phyloP scores from a whole-genome alignment of 2,329 filamentous ascomycete genomes.

The Teratosphaeria gauchensis region DNA sequence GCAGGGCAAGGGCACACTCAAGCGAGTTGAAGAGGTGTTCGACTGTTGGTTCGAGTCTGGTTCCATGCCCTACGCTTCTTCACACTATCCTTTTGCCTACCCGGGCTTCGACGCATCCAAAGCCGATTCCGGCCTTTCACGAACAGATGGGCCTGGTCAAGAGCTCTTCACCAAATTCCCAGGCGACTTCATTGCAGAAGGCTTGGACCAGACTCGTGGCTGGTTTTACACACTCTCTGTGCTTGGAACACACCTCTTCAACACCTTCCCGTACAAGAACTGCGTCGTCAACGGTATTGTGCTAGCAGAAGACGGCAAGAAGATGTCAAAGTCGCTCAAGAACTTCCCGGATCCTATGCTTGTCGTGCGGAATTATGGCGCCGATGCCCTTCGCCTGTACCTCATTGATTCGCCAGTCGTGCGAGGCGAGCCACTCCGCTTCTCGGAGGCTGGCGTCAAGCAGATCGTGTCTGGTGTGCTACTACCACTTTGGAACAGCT shows the following conservation, averaged over 20 bases:
- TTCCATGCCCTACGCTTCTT: slow-evolving; percentile 86
- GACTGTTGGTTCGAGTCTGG: slow-evolving; percentile 97
- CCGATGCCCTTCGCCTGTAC: slow-evolving; percentile 87
- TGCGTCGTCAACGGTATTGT: slow-evolving; percentile 96
- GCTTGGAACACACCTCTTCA: slow-evolving; percentile 78
- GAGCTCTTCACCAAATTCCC: slow-evolving; percentile 74
- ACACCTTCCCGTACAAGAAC: slow-evolving; percentile 80
- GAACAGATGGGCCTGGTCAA: slow-evolving; percentile 22
- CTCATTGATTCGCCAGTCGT: slow-evolving; percentile 96
- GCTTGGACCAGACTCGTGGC: slow-evolving; percentile 83
- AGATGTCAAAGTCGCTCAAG: slow-evolving; percentile 96
- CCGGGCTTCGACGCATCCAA: slow-evolving; percentile 43
- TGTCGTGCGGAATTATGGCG: slow-evolving; percentile 80
- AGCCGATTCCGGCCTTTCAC: slow-evolving; percentile 19
- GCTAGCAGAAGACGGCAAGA: slow-evolving; percentile 88
- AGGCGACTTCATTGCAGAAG: slow-evolving; percentile 89
- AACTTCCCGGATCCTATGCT: slow-evolving; percentile 85
- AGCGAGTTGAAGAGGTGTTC: slow-evolving; percentile 78
- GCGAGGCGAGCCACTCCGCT: slow-evolving; percentile 77
- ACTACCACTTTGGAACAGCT: slow-evolving; percentile 89
- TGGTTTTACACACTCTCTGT: slow-evolving; percentile 96
- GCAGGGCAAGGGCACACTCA: slow-evolving; percentile 73
- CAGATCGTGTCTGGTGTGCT: slow-evolving; percentile 90
- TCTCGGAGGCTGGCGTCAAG: slow-evolving; percentile 87
- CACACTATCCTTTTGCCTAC: slow-evolving; percentile 89